Conservation (phyloP, 768 basidiomycete genomes). For the Infundibulicybe gibba region DNA sequence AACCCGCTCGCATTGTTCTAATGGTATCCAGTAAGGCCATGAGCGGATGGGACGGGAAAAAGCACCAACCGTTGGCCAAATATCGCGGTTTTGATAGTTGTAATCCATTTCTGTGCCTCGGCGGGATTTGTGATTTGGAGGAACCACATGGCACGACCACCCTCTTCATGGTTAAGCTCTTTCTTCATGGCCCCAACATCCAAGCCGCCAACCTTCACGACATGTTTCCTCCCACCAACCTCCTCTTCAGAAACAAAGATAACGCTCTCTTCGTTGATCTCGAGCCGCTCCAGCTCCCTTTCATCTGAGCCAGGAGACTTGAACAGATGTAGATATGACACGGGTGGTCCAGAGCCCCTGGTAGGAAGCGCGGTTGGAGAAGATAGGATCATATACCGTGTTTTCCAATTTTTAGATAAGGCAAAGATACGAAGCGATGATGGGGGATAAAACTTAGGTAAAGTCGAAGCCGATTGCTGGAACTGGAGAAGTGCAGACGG, state of each 20-base stretch:
- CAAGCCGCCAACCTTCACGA: constrained; percentile 67
- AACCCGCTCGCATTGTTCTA: constrained; percentile 68
- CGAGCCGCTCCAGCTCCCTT: constrained; percentile 68
- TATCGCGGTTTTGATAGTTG: constrained; percentile 67
- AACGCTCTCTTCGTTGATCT: constrained; percentile 73
- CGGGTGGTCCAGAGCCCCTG: constrained; percentile 30
- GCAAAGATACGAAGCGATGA: constrained; percentile 71
- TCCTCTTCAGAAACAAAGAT: constrained; percentile 70
- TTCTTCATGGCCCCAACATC: constrained; percentile 50
- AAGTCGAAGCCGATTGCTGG: constrained; percentile 43
- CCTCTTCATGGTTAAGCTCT: constrained; percentile 42
- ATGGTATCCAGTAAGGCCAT: constrained; percentile 2
- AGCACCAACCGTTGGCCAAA: constrained; percentile 61
- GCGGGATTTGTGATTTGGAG: constrained; percentile 58
- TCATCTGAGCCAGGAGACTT: constrained; percentile 57
- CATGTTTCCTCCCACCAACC: constrained; percentile 41
- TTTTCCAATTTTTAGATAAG: constrained; percentile 71
- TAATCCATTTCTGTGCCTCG: constrained; percentile 76
- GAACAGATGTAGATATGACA: constrained; percentile 72
- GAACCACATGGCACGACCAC: constrained; percentile 62
- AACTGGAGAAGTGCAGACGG: constrained; percentile 47
- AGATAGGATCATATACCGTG: constrained; percentile 57
- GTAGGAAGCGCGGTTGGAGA: constrained; percentile 37
- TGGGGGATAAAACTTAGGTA: constrained; percentile 70
- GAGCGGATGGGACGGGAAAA: neutral